These are phyloP conservation scores for Logfia minima DNA, from an alignment of 129 eudicot species.

Conservation along the genomic window DNA sequence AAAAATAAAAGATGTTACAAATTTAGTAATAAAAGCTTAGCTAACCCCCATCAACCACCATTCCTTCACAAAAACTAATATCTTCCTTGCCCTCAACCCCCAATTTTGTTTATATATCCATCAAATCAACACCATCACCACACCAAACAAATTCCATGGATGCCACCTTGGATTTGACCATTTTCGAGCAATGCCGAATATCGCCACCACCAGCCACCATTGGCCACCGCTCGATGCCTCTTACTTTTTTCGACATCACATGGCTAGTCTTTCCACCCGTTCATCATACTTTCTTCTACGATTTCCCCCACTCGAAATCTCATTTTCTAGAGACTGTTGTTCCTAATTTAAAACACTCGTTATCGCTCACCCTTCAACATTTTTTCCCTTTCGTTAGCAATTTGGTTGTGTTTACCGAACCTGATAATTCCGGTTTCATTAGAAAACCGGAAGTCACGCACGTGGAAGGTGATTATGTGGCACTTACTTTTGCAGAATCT, in stretches of 20 bases:
- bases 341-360: conserved; percentile 49
- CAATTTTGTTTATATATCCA: conserved; percentile 14
- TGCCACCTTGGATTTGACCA: conserved; percentile 6
- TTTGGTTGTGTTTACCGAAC: conserved; percentile 22
- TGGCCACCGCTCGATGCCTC: conserved; percentile 35
- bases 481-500: conserved; percentile 41
- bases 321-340: conserved; percentile 33
- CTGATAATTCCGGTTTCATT: neutral
- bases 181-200: conserved; percentile 36
- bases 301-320: conserved; percentile 38
- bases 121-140: neutral
- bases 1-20: too few relatives aligned
- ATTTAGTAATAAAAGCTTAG: neutral
- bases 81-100: conserved; percentile 16
- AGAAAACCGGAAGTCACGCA: conserved; percentile 37
- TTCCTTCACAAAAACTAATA: neutral
- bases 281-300: conserved; percentile 47
- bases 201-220: conserved; percentile 43
- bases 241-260: conserved; percentile 45
- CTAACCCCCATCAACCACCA: conserved; percentile 24
- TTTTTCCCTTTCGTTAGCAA: conserved; percentile 47
- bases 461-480: conserved; percentile 39
- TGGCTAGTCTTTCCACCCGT: conserved; percentile 46
- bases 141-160: conserved; percentile 14
- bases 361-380: conserved; percentile 41